A percentile compares a stretch with the other conserved stretches of the same genome.
phyloP scores from a whole-genome alignment of 306 rosid species.

The Corylus americana region DNA sequence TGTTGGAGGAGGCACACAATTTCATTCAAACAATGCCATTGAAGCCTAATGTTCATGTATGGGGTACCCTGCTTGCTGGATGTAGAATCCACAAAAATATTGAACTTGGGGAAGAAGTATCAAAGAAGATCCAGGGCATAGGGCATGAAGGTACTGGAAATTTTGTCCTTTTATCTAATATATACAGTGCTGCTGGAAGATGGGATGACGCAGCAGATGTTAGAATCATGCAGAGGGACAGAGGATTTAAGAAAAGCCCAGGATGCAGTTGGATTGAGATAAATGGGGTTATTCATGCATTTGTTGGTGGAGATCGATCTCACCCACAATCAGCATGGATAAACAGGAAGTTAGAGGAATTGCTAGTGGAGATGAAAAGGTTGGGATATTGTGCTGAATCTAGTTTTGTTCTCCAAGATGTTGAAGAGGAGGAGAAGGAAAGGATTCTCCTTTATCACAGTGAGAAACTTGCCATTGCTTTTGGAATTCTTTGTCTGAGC shows the following conservation, averaged over 20 bases:
- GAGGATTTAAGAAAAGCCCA: conserved; percentile 36
- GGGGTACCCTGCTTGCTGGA: conserved; percentile 28
- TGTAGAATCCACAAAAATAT: conserved; percentile 31
- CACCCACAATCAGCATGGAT: conserved; percentile 19
- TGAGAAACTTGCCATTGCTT: conserved; percentile 32
- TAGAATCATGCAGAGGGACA: conserved; percentile 28
- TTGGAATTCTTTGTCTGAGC: conserved; percentile 18
- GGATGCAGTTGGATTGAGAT: conserved; percentile 34
- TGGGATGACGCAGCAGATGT: conserved; percentile 35
- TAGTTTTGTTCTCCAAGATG: conserved; percentile 31
- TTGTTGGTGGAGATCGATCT: conserved; percentile 34
- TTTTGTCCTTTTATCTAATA: conserved; percentile 29
- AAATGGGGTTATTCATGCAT: conserved; percentile 28
- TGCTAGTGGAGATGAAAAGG: conserved; percentile 24
- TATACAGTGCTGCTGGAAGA: conserved; percentile 29
- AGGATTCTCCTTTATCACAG: conserved; percentile 29
- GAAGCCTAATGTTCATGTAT: conserved; percentile 29
- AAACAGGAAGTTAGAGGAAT: conserved; percentile 23
- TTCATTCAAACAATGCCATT: conserved; percentile 28
- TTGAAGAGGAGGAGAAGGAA: conserved; percentile 35
- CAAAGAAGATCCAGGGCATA: conserved; percentile 28
- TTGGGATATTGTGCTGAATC: conserved; percentile 29
- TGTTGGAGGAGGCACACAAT: conserved; percentile 23
- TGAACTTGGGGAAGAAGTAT: conserved; percentile 32
- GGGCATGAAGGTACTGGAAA: conserved; percentile 29